Percentiles rank a stretch among this genome's conserved stretches.
Conservation (phyloP, 2,329 filamentous ascomycete species). For the Monilinia vaccinii-corymbosi region DNA sequence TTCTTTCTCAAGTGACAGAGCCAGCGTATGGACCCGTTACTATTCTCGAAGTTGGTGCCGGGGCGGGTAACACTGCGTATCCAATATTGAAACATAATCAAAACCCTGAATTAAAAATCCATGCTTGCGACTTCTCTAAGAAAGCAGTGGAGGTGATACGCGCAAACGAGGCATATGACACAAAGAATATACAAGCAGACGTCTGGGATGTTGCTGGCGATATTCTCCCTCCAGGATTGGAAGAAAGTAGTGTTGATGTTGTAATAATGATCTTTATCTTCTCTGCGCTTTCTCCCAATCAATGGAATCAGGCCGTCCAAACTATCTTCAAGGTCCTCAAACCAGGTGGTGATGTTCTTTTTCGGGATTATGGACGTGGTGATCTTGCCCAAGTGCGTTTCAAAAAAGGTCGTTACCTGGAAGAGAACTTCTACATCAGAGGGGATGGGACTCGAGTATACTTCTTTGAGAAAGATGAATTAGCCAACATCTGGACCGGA, state of each 20-base stretch:
- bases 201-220: constrained; percentile 84
- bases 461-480: constrained; percentile 85
- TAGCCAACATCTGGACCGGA: constrained; percentile 69
- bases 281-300: constrained; percentile 73
- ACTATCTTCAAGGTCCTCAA: constrained; percentile 81
- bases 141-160: constrained; percentile 92
- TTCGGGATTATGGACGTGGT: constrained; percentile 92
- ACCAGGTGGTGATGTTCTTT: constrained; percentile 85
- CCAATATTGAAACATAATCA: constrained; percentile 77
- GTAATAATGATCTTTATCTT: constrained; percentile 97
- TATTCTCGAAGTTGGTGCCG: constrained; percentile 85
- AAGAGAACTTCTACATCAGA: constrained; percentile 94
- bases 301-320: constrained; percentile 74
- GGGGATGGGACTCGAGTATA: constrained; percentile 95
- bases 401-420: constrained; percentile 87
- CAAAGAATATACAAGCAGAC: constrained; percentile 68
- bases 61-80: constrained; percentile 93
- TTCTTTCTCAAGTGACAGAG: constrained; percentile 67
- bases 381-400: constrained; percentile 95
- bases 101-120: constrained; percentile 72
- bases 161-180: constrained; percentile 65
- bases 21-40: constrained; percentile 59
- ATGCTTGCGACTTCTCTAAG: constrained; percentile 95
- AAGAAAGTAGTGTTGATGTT: constrained; percentile 75
- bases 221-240: constrained; percentile 65